Evolutionary conservation across 345 rosid genomes (phyloP), one percentile per base, ranked within the genome.

Genomic region (Citrus unshiu): DNA sequence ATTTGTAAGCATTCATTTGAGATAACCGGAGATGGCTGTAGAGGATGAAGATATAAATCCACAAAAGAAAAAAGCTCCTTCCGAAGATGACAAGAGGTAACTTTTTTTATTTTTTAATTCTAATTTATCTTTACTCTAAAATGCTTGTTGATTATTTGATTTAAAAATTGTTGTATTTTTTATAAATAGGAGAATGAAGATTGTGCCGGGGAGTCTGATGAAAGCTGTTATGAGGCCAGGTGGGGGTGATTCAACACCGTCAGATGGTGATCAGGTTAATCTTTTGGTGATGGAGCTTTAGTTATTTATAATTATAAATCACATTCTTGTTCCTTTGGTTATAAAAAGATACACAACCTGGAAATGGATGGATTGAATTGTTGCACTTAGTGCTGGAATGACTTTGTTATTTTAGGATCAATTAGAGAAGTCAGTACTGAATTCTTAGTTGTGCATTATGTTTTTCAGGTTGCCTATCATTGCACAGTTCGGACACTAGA

Each of bases 241-340:
- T 24, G 98, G 95, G 19, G 98, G 94, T 59, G 98, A 94, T 72
- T 87, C 90, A 30, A 86, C 79, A 58, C 99, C 99, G 0, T 80
- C 88, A 0, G 97, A 96, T 65, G 98, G 97, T 84, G 98, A 96
- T 88, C 99, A 96, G 97, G 99, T 96, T 76, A 24, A 18, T 61
- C 1, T 49, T 63, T 62, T 63, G 25, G 4, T 19, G 49, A 27
- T 4, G 29, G 10, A 43, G 30, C 59, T 43, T 29, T 75, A 9
- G 29, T 49, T 63, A 12, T 65, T 43, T 19, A 46, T 49, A 21
- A 32, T 64, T 65, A 7, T 16, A 30, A 0, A 9, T 40, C 58
- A 27, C 58, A 61, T 61, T 74, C 70, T 25, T 32, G 9, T 49
- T 68, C 19, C 35, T n/a, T 66, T 24, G 54, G 54, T 56, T 3